Evolutionary conservation across 148 eudicot genomes (phyloP), one percentile per base, ranked within the genome.

Genomic region (Gaultheria prostrata): DNA sequence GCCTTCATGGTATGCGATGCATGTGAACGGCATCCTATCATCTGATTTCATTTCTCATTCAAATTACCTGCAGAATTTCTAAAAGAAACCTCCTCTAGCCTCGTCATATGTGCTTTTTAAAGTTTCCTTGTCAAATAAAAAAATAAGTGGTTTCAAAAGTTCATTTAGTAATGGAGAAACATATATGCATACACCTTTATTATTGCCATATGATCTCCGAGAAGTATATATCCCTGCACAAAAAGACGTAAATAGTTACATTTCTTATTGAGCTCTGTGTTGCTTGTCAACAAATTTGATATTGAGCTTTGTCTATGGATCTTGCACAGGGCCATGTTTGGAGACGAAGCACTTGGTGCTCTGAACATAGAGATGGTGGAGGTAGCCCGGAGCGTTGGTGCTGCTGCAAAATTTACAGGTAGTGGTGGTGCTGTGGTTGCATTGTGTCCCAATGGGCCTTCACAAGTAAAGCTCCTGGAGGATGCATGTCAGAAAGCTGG

Each of bases 351-450:
- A 81, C 91, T 96, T 45, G 99, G 99, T 61, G 93, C 80, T 33
- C 15, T 96, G 63, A 96, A 96, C 83, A 76, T 96, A 82, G 89
- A 90, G 91, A 96, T 96, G 99, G 95, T 96, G 83, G 93, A 96
- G 81, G 73, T 90, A 30, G 94, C 97, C 2, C 90, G 97, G 50
- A 81, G 91, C 21, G 92, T 93, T 4, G 99, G 99, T 24, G 99
- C 98, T 79, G 98, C 98, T 7, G 90, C 97, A 75, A 96, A 96
- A 79, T 96, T 96, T 73, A 96, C 98, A 0, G 98, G 98, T 3
- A 94, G 98, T 53, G 98, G 98, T 17, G 98, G 98, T 30, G 98
- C 98, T 14, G 97, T 94, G 70, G 98, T 96, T 61, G 97, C 81
- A 6, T 93, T 88, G 82, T 96, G 99, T 84, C 98, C 94, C 1